phyloP scores from a whole-genome alignment of 495 filamentous ascomycete genomes.

The Aspergillus egyptiacus region DNA sequence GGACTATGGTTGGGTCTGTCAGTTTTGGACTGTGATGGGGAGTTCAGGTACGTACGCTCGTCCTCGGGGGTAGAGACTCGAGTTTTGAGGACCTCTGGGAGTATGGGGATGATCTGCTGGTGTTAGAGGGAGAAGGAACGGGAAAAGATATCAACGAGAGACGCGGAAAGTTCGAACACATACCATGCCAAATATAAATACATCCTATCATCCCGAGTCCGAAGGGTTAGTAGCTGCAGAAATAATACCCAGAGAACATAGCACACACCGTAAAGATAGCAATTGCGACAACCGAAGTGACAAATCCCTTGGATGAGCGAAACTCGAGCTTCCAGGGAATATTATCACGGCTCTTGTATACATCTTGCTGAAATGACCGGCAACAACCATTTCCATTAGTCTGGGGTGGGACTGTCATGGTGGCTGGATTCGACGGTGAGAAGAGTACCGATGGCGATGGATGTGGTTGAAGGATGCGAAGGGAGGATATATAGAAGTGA shows the following conservation, averaged over 20 bases:
- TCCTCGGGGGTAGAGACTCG: constrained; percentile 52
- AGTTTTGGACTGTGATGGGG: constrained; percentile 16
- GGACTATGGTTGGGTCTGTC: constrained; percentile 40
- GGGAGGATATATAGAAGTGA: no score
- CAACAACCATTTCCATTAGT: not conserved
- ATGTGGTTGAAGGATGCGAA: no score
- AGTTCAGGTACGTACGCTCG: constrained; percentile 31
- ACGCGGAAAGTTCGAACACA: constrained; percentile 22
- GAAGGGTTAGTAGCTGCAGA: not conserved
- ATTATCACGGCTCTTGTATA: not conserved
- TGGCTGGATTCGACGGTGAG: no score
- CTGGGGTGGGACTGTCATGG: not conserved
- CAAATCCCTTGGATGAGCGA: constrained; percentile 38
- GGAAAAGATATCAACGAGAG: not conserved
- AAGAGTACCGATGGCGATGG: no score
- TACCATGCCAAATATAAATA: constrained; percentile 70
- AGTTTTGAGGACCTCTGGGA: constrained; percentile 62
- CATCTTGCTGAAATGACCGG: constrained; percentile 2
- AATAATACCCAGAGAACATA: not conserved
- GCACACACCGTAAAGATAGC: constrained; percentile 46
- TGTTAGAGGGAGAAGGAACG: not conserved
- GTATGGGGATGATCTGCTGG: constrained; percentile 61
- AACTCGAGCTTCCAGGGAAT: constrained; percentile 23
- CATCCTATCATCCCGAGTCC: constrained; percentile 43
- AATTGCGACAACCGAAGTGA: constrained; percentile 46